Conservation (phyloP, 148 eudicot genomes). For the Simmondsia chinensis region DNA sequence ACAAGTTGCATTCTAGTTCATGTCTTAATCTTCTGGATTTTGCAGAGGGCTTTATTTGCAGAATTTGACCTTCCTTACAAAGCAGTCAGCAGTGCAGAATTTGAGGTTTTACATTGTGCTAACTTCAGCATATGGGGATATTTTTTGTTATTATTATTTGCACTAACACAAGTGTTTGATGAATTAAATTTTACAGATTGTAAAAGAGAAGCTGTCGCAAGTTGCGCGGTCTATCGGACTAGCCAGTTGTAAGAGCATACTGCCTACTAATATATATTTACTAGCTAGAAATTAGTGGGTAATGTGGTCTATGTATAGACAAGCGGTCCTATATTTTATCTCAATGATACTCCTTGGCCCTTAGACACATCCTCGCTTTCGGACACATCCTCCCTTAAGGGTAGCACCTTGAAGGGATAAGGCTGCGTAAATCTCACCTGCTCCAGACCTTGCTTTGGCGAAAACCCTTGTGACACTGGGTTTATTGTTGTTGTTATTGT, state of each 20-base stretch:
- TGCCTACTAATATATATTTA: too few relatives aligned
- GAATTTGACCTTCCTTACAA: conserved; percentile 73
- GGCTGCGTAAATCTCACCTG: too few relatives aligned
- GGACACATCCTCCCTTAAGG: too few relatives aligned
- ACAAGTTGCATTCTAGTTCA: conserved; percentile 1
- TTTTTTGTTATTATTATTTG: neutral
- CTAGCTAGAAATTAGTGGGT: too few relatives aligned
- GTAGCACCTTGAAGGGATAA: too few relatives aligned
- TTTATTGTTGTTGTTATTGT: too few relatives aligned
- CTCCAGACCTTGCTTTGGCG: too few relatives aligned
- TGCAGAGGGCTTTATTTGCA: conserved; percentile 50
- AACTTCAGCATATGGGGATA: neutral
- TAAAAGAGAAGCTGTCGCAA: conserved; percentile 64
- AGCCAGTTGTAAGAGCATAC: conserved; percentile 35
- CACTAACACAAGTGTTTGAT: conserved; percentile 6
- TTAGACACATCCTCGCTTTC: too few relatives aligned
- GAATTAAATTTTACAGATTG: conserved; percentile 30
- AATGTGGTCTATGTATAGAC: too few relatives aligned
- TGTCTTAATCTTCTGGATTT: conserved; percentile 3
- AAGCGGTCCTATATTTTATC: too few relatives aligned
- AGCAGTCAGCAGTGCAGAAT: conserved; percentile 51
- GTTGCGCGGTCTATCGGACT: conserved; percentile 56
- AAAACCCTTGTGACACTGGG: too few relatives aligned
- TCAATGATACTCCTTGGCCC: too few relatives aligned
- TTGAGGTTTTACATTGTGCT: conserved; percentile 40